Conservation (phyloP, 1,139 yeast species). For the Wickerhamomyces sp. region DNA sequence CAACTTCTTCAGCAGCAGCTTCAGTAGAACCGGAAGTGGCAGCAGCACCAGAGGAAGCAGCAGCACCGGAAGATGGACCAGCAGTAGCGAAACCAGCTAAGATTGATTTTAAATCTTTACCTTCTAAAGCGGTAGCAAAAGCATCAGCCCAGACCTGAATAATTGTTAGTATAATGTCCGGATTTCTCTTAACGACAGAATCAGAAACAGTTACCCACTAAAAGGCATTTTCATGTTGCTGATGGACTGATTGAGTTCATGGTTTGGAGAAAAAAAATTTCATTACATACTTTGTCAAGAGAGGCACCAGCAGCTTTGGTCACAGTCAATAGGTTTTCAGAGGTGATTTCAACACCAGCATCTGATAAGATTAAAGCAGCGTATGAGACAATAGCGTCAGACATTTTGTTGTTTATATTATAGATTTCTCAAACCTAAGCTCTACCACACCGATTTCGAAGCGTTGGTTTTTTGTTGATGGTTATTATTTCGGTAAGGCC, state of each 20-base stretch:
- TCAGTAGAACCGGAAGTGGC: constrained; percentile 62
- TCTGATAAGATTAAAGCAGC: constrained; percentile 98
- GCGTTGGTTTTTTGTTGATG: constrained; percentile 1
- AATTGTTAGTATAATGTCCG: constrained; percentile 11
- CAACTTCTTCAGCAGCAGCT: constrained; percentile 51
- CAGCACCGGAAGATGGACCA: constrained; percentile 60
- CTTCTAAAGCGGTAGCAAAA: constrained; percentile 95
- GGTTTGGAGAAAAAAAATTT: constrained; percentile 1
- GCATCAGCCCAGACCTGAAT: constrained; percentile 83
- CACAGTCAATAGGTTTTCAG: constrained; percentile 85
- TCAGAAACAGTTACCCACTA: too few species aligned
- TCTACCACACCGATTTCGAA: not conserved
- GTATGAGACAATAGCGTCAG: constrained; percentile 48
- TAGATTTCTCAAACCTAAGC: not conserved
- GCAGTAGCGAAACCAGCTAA: constrained; percentile 75
- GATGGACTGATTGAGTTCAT: too few species aligned
- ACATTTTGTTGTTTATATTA: constrained; percentile 32
- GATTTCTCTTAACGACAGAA: not conserved
- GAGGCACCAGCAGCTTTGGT: constrained; percentile 88
- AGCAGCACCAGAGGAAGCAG: constrained; percentile 52
- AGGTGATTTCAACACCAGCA: constrained; percentile 90
- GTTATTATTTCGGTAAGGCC: not conserved
- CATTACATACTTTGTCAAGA: constrained; percentile 57
- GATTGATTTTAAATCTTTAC: constrained; percentile 91
- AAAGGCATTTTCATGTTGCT: too few species aligned